Evolutionary conservation across 2,329 filamentous ascomycete genomes (phyloP).

Genomic region (Aspergillus transmontanensis): DNA sequence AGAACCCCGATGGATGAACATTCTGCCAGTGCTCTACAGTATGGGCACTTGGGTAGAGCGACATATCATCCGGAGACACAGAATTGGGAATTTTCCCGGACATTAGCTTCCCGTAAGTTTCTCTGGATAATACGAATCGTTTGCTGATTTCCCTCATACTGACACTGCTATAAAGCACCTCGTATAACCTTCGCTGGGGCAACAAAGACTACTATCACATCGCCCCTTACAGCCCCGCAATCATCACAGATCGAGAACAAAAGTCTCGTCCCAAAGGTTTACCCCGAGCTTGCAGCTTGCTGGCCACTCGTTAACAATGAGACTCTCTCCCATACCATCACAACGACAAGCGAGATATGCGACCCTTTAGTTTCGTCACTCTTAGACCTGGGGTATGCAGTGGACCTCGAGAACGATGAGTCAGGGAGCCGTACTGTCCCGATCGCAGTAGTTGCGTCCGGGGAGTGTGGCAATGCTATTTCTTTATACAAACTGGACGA

Average conservation of each 20-base stretch:
- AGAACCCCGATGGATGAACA: conserved; percentile 61
- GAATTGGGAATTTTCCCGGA: conserved; percentile 53
- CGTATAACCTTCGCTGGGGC: conserved; percentile 34
- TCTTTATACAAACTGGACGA: conserved; percentile 44
- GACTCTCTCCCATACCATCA: conserved; percentile 35
- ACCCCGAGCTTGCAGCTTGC: conserved; percentile 40
- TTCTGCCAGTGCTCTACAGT: conserved; percentile 53
- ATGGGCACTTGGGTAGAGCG: conserved; percentile 59
- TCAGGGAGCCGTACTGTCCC: conserved; percentile 31
- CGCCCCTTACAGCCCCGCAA: conserved; percentile 21
- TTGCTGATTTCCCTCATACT: background rate
- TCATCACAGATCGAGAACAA: conserved; percentile 23
- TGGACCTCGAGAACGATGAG: conserved; percentile 36
- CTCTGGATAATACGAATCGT: background rate
- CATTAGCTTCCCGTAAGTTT: conserved; percentile 31
- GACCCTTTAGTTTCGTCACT: conserved; percentile 43
- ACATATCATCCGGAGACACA: conserved; percentile 52
- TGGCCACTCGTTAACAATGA: conserved; percentile 35
- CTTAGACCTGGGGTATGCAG: conserved; percentile 54
- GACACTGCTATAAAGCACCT: conserved; percentile 22
- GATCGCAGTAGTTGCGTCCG: conserved; percentile 43
- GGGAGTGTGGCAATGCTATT: conserved; percentile 51
- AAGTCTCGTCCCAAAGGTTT: conserved; percentile 28
- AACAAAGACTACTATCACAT: conserved; percentile 29
- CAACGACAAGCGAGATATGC: conserved; percentile 30